Conservation (phyloP, 192 early-diverging fungal genomes). For the Backusella australiensis region DNA sequence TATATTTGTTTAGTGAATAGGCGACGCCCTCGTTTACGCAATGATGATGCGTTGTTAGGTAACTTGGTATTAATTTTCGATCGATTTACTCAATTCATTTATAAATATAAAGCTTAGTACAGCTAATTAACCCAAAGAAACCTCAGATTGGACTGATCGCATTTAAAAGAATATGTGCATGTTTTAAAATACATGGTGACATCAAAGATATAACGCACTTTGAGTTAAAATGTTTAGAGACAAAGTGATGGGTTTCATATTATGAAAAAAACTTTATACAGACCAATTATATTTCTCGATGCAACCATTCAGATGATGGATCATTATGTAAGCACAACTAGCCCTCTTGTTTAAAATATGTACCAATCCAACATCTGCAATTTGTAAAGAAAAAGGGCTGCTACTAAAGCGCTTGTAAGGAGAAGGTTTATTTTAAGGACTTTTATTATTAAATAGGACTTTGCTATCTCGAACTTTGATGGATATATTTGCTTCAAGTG, state of each 20-base stretch:
- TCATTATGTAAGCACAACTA: background rate
- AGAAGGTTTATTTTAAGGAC: background rate
- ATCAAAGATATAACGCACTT: too few relatives aligned
- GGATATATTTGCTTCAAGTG: too few relatives aligned
- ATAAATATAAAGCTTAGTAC: too few relatives aligned
- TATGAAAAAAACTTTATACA: background rate
- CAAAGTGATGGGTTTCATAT: background rate
- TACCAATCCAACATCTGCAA: too few relatives aligned
- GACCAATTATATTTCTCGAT: background rate
- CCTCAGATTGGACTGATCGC: too few relatives aligned
- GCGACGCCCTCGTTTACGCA: background rate
- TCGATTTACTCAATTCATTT: background rate
- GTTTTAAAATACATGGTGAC: too few relatives aligned
- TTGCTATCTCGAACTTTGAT: background rate
- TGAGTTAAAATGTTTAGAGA: too few relatives aligned
- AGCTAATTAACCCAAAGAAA: too few relatives aligned
- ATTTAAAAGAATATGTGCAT: too few relatives aligned
- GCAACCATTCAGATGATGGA: background rate
- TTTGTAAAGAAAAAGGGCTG: background rate
- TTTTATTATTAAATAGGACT: background rate
- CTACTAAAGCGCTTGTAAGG: background rate
- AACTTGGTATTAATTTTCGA: background rate
- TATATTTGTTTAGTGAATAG: too few relatives aligned
- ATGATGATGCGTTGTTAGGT: background rate
- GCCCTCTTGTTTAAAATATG: too few relatives aligned